A percentile compares a stretch with the other conserved stretches of the same genome.
phyloP scores from a whole-genome alignment of 2,329 filamentous ascomycete genomes.

The Cryphonectria nitschkei region DNA sequence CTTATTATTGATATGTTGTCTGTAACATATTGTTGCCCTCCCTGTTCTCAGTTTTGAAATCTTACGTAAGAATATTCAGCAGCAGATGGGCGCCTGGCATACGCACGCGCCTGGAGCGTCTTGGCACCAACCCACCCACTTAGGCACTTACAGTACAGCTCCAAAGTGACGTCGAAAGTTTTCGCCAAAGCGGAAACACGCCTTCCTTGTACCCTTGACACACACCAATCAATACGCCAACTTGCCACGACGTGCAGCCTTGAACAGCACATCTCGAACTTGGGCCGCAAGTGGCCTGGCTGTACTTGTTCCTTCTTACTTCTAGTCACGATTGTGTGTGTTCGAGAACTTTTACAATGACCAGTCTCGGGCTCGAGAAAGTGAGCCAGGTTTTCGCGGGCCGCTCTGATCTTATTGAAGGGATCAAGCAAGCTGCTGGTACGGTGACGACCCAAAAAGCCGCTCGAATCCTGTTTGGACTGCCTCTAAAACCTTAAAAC shows the following conservation, averaged over 20 bases:
- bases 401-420: slow-evolving; percentile 59
- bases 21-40: background rate
- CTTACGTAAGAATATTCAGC: background rate
- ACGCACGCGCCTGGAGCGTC: background rate
- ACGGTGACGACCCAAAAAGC: slow-evolving; percentile 30
- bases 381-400: slow-evolving; percentile 57
- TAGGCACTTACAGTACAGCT: background rate
- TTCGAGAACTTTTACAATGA: slow-evolving; percentile 19
- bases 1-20: background rate
- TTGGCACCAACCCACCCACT: background rate
- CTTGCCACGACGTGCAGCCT: background rate
- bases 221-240: background rate
- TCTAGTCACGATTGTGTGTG: no score
- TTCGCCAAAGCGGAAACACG: slow-evolving; percentile 4
- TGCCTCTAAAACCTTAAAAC: background rate
- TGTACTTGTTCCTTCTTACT: background rate
- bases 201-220: background rate
- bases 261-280: background rate
- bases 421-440: slow-evolving; percentile 59
- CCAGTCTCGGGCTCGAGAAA: slow-evolving; percentile 52
- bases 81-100: background rate
- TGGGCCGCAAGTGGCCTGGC: background rate
- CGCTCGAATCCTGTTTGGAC: background rate
- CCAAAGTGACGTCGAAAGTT: slow-evolving; percentile 15
- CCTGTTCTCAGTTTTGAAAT: background rate